Base-by-base conservation (phyloP, 306 rosid genomes). In the Fragaria nilgerrensis region DNA sequence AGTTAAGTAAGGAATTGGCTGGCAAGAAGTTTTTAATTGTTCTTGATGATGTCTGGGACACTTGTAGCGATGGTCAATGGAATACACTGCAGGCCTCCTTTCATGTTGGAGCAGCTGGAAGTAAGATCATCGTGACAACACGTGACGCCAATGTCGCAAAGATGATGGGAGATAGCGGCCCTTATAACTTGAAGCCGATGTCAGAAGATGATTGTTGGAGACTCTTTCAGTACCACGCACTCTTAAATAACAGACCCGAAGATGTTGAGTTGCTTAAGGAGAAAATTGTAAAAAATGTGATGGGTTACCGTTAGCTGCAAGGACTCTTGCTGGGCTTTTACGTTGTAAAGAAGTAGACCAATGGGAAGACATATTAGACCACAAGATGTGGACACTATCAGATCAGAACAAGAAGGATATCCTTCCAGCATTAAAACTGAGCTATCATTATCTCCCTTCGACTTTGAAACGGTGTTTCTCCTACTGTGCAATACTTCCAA, bases 401-500 rank as follows among this genome's bases (percentile, higher is more conserved):
- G 2, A 15, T 0, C 7, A 15, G 53, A 48, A 1, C 5, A 14
- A 14, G 66, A 13, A 2, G 34, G 37, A 0, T 2, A 71, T 83
- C 20, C 50, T 83, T 25, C 81, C 81, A 0, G 80, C 75, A 23
- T 43, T 79, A 3, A 75, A 62, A 63, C 37, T 83, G 8, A 79
- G 86, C 36, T 83, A 83, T 45, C 70, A 70, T 22, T 65, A 70
- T 75, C 67, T 82, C 9, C 79, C 83, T 47, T 16, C 79, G 0
- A 61, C 67, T 66, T 22, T 81, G 3, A 84, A 84, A 17, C 25
- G 66, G 23, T 84, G 78, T 3, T 75, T 81, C 61, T 70, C 2
- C 4, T 73, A 80, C 69, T 80, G 80, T 34, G 43, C 82, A 3
- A 49, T 77, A 17, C 62, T 59, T 25, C 84, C 87, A 80, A 76